Evolutionary conservation across 768 basidiomycete genomes (phyloP).

Genomic region (Lactarius hengduanensis): DNA sequence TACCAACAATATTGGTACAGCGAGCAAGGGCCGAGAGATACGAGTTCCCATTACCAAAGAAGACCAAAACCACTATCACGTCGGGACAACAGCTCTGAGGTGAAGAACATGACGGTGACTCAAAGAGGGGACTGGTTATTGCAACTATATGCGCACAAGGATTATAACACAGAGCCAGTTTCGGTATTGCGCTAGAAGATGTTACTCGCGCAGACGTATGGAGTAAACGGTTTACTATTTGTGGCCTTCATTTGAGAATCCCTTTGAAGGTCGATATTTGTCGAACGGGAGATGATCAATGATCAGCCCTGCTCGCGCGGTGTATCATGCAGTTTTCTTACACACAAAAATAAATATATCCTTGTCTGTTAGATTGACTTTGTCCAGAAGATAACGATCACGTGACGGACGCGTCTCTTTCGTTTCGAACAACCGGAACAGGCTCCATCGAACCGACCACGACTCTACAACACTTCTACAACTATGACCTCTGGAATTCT

Average conservation of each 20-base stretch:
- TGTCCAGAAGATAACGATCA: constrained; percentile 10
- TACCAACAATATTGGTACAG: constrained; percentile 34
- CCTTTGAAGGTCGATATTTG: background rate
- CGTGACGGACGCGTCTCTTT: constrained; percentile 20
- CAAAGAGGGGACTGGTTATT: background rate
- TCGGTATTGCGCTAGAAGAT: constrained; percentile 3
- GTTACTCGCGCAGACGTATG: background rate
- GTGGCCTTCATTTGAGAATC: background rate
- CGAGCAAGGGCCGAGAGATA: constrained; percentile 7
- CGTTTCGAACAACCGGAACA: background rate
- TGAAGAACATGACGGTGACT: constrained; percentile 70
- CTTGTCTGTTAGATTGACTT: background rate
- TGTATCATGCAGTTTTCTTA: background rate
- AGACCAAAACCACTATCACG: constrained; percentile 88
- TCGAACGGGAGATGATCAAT: background rate
- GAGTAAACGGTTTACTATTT: constrained; percentile 1
- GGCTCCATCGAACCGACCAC: background rate
- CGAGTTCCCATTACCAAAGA: constrained; percentile 55
- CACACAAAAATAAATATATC: background rate
- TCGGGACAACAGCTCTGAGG: constrained; percentile 73
- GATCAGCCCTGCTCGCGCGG: background rate
- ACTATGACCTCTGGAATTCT: constrained; percentile 46
- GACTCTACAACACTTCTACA: constrained; percentile 3
- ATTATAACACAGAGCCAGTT: constrained; percentile 8
- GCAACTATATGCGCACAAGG: background rate